These are phyloP conservation scores for Paraleonurus japonicus DNA, from an alignment of 257 asterid species.

Conservation along the genomic window DNA sequence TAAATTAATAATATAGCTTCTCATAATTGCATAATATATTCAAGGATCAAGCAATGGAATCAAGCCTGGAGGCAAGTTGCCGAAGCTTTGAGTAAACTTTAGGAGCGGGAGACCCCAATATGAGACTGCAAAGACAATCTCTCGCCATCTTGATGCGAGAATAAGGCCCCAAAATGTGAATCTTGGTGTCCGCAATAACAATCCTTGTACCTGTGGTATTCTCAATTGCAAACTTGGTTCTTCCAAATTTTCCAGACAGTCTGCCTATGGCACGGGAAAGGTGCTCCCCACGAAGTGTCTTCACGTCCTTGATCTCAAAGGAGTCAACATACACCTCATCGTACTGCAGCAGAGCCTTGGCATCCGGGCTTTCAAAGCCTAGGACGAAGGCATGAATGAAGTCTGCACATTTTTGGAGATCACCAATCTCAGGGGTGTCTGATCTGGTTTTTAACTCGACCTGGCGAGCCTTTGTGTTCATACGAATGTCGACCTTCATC, in stretches of 20 bases:
- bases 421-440: not conserved
- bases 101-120: not conserved
- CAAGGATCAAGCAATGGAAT: not conserved
- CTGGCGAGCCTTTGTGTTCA: not conserved
- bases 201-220: not conserved
- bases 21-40: no score
- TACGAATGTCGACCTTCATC: conserved; percentile 11
- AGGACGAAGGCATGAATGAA: not conserved
- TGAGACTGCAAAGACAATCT: not conserved
- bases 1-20: no score
- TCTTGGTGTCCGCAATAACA: not conserved
- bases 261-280: not conserved
- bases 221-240: not conserved
- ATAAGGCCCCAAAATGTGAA: not conserved
- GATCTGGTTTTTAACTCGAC: conserved; percentile 2
- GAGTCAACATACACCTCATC: not conserved
- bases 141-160: not conserved
- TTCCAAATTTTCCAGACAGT: not conserved
- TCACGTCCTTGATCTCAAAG: not conserved
- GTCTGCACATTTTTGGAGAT: conserved; percentile 5
- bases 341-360: not conserved
- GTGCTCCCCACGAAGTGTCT: not conserved
- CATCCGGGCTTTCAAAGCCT: not conserved
- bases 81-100: not conserved
- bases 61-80: not conserved